phyloP scores from a whole-genome alignment of 2,329 filamentous ascomycete species.

The Stachybotrys echinatus region DNA sequence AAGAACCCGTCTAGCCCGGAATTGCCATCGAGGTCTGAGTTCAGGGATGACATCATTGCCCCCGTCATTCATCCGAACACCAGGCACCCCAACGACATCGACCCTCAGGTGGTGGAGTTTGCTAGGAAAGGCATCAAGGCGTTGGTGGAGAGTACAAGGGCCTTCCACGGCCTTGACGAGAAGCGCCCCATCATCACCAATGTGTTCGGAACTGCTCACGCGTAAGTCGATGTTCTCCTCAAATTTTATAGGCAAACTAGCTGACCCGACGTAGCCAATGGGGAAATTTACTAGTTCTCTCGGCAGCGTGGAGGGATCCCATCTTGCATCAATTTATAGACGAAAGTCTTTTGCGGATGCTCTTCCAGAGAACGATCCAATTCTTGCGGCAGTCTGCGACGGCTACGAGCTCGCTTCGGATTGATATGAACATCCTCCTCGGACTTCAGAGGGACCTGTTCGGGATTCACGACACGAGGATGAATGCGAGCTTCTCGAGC shows the following conservation, averaged over 20 bases:
- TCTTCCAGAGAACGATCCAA: slow-evolving; percentile 68
- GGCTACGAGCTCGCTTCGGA: slow-evolving; percentile 68
- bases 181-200: slow-evolving; percentile 84
- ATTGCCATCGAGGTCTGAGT: slow-evolving; percentile 26
- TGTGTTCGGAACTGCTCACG: slow-evolving; percentile 90
- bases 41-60: slow-evolving; percentile 27
- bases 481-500: slow-evolving; percentile 6
- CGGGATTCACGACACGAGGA: slow-evolving; percentile 18
- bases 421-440: slow-evolving; percentile 70
- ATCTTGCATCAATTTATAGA: slow-evolving; percentile 55
- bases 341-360: slow-evolving; percentile 44
- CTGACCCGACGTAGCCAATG: slow-evolving; percentile 65
- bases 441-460: slow-evolving; percentile 45
- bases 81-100: slow-evolving; percentile 32
- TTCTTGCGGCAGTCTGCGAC: slow-evolving; percentile 68
- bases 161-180: slow-evolving; percentile 63
- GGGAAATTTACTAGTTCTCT: slow-evolving; percentile 88
- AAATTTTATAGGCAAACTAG: background rate
- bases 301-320: slow-evolving; percentile 69
- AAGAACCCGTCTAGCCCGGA: slow-evolving; percentile 27
- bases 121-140: slow-evolving; percentile 63
- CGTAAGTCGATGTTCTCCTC: slow-evolving; percentile 55
- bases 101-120: slow-evolving; percentile 43
- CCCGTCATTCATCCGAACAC: slow-evolving; percentile 31
- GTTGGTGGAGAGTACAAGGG: slow-evolving; percentile 77